Percentiles rank a stretch among this genome's conserved stretches.
phyloP scores from a whole-genome alignment of 768 basidiomycete genomes.

The Trichaptum fuscoviolaceum region DNA sequence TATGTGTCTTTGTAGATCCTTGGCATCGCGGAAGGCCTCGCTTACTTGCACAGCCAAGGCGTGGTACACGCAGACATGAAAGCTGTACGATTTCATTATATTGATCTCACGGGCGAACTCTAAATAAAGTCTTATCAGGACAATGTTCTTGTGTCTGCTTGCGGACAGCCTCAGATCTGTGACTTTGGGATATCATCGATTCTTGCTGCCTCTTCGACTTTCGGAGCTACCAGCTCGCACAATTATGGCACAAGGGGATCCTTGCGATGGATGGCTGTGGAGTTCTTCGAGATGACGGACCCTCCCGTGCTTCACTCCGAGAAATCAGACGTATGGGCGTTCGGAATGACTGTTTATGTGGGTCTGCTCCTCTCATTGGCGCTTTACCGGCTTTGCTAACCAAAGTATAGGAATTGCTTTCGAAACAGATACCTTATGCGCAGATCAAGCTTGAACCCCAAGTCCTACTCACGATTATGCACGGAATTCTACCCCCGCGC shows the following conservation, averaged over 20 bases:
- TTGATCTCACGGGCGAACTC: background rate
- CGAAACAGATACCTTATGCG: background rate
- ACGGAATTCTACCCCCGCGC: background rate
- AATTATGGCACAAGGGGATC: background rate
- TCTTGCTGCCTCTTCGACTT: background rate
- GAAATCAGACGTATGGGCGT: conserved; percentile 2
- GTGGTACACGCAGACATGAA: conserved; percentile 4
- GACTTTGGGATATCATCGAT: conserved; percentile 4
- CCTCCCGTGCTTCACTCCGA: background rate
- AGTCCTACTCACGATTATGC: background rate
- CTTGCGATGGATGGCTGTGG: conserved; percentile 1
- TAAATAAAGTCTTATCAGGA: background rate
- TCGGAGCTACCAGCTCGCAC: background rate
- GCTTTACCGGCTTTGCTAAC: background rate
- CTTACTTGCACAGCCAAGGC: background rate
- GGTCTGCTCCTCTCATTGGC: background rate
- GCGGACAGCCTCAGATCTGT: background rate
- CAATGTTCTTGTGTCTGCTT: background rate
- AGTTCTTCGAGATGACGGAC: background rate
- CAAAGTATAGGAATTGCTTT: background rate
- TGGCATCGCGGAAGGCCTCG: conserved; percentile 1
- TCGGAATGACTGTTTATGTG: conserved; percentile 2
- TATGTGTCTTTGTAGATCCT: background rate
- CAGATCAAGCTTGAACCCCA: background rate
- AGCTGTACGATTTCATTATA: background rate